Evolutionary conservation across 2,329 filamentous ascomycete genomes (phyloP).

Genomic region (Botrytis hyacinthi): DNA sequence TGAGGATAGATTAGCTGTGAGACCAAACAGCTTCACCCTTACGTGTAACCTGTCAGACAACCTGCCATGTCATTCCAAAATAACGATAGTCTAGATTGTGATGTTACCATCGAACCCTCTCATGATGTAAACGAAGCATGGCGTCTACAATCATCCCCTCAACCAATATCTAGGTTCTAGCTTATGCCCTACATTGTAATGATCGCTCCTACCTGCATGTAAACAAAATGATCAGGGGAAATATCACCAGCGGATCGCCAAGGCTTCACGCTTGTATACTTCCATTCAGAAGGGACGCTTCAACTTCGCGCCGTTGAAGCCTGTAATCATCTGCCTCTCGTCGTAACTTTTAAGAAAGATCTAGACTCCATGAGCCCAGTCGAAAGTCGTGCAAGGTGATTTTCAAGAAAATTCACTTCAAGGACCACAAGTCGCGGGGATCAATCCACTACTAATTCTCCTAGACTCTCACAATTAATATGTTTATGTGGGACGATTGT

Average conservation of each 20-base stretch:
- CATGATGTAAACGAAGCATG: not conserved
- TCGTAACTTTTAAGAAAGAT: not conserved
- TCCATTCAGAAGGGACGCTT: not conserved
- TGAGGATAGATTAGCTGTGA: not conserved
- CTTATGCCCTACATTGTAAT: not conserved
- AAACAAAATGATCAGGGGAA: constrained; percentile 1
- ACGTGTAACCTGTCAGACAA: not conserved
- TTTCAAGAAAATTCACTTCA: no score
- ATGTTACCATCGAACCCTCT: not conserved
- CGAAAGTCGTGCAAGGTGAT: not conserved
- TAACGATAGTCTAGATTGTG: not conserved
- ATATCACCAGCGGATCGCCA: not conserved
- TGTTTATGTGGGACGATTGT: not conserved
- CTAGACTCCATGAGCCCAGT: not conserved
- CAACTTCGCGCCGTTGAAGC: not conserved
- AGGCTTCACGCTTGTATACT: not conserved
- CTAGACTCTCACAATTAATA: not conserved
- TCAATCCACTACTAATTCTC: not conserved
- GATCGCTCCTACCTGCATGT: not conserved
- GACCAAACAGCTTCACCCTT: not conserved
- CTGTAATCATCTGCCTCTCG: not conserved
- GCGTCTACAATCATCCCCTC: not conserved
- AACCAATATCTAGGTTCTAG: not conserved
- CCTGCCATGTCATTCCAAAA: not conserved
- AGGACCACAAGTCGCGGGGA: not conserved